A percentile compares a stretch with the other conserved stretches of the same genome.
Conservation (phyloP, 495 filamentous ascomycete species). For the Glarea lozoyensis region DNA sequence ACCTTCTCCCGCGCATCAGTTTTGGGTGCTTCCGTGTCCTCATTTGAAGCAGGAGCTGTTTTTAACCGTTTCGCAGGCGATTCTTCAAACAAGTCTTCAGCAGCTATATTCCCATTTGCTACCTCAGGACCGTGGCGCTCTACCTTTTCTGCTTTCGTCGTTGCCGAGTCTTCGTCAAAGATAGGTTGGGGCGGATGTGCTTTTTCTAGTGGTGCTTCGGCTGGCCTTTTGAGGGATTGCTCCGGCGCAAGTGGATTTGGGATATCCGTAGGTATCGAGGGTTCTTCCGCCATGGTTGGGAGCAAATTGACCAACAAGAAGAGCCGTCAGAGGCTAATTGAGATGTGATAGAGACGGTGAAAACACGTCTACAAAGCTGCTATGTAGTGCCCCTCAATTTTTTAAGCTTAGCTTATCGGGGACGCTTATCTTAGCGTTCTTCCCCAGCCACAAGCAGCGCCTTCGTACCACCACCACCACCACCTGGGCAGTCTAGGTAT, state of each 20-base stretch:
- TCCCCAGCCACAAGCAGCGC: no score
- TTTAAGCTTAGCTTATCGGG: no score
- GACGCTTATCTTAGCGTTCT: no score
- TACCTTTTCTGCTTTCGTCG: constrained; percentile 25
- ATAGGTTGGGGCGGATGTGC: constrained; percentile 19
- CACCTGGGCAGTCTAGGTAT: no score
- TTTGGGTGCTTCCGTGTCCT: constrained; percentile 5
- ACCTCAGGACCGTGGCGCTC: constrained; percentile 22
- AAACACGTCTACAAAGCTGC: no score
- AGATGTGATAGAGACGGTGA: no score
- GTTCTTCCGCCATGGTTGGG: not conserved
- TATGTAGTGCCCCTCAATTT: no score
- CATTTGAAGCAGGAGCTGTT: no score
- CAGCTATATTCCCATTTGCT: not conserved
- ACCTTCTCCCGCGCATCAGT: constrained; percentile 30
- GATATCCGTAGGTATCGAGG: no score
- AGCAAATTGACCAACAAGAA: no score
- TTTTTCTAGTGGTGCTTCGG: constrained; percentile 1
- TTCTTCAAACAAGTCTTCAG: constrained; percentile 26
- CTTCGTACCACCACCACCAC: no score
- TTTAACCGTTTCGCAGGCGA: constrained; percentile 52
- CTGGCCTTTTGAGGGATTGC: constrained; percentile 15
- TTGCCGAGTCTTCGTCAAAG: constrained; percentile 22
- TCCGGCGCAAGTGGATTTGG: constrained; percentile 5
- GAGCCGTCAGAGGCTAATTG: no score